phyloP scores from a whole-genome alignment of 2,329 filamentous ascomycete species.

The Chrysoporthe deuterocubensis region DNA sequence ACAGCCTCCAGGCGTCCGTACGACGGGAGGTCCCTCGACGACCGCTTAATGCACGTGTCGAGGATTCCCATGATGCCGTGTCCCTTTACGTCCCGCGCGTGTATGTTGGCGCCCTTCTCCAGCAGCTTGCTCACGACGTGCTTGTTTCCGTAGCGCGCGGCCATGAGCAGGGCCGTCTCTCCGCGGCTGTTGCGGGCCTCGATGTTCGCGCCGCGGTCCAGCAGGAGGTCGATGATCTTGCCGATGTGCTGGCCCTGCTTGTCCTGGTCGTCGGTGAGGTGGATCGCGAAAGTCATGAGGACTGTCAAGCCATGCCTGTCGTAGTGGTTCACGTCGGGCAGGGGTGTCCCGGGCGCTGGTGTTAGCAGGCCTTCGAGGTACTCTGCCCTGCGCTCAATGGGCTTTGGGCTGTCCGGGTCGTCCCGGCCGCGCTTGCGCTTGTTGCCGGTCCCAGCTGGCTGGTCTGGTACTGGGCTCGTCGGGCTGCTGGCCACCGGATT shows the following conservation, averaged over 20 bases:
- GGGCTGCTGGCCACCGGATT: slow-evolving; percentile 13
- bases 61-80: slow-evolving; percentile 51
- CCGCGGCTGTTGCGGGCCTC: slow-evolving; percentile 57
- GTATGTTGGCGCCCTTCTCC: slow-evolving; percentile 51
- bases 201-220: slow-evolving; percentile 48
- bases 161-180: slow-evolving; percentile 60
- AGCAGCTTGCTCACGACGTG: slow-evolving; percentile 53
- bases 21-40: slow-evolving; percentile 5
- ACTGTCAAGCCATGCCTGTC: slow-evolving; percentile 56
- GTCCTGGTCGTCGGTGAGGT: slow-evolving; percentile 55
- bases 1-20: slow-evolving; percentile 27
- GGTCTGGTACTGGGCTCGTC: slow-evolving; percentile 28
- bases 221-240: slow-evolving; percentile 48
- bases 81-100: slow-evolving; percentile 49
- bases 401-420: slow-evolving; percentile 33
- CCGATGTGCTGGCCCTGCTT: slow-evolving; percentile 50
- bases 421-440: slow-evolving; percentile 46
- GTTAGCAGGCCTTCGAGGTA: slow-evolving; percentile 38
- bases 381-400: slow-evolving; percentile 31
- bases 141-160: slow-evolving; percentile 57
- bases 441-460: slow-evolving; percentile 34
- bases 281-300: slow-evolving; percentile 58
- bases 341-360: slow-evolving; percentile 15
- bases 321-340: slow-evolving; percentile 54
- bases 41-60: slow-evolving; percentile 43